phyloP scores from a whole-genome alignment of 2,329 filamentous ascomycete species.

The Cytospora piceae region DNA sequence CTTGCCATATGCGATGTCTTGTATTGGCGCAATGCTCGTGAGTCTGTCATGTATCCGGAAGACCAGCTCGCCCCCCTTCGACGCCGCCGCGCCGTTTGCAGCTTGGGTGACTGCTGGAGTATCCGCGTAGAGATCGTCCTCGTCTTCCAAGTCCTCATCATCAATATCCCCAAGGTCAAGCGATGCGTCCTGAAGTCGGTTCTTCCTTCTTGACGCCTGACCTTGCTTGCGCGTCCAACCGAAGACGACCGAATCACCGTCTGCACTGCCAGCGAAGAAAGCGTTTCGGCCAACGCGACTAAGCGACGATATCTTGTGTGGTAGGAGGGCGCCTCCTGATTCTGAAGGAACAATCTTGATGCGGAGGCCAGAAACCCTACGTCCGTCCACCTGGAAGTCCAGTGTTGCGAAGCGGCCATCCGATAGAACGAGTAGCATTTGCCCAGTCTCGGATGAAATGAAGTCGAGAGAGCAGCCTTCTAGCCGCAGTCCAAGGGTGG shows the following conservation, averaged over 20 bases:
- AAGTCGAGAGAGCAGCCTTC: conserved; percentile 81
- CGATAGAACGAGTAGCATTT: conserved; percentile 80
- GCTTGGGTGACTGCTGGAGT: conserved; percentile 47
- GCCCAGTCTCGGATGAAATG: conserved; percentile 75
- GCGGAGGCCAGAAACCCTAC: conserved; percentile 86
- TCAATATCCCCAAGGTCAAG: conserved; percentile 52
- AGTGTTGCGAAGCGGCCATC: conserved; percentile 76
- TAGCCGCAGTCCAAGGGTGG: conserved; percentile 75
- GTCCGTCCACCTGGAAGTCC: conserved; percentile 84
- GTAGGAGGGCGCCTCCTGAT: conserved; percentile 65
- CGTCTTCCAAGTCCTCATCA: conserved; percentile 60
- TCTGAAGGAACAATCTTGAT: conserved; percentile 67
- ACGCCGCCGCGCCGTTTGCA: conserved; percentile 43
- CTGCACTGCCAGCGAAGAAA: conserved; percentile 85
- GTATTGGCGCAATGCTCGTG: conserved; percentile 78
- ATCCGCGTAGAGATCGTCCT: conserved; percentile 67
- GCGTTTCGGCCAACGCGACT: conserved; percentile 68
- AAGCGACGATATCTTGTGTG: conserved; percentile 68
- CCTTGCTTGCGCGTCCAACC: conserved; percentile 74
- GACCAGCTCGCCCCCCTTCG: conserved; percentile 65
- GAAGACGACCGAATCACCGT: conserved; percentile 78
- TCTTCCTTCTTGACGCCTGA: conserved; percentile 64
- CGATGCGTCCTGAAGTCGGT: conserved; percentile 59
- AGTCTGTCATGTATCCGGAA: conserved; percentile 81
- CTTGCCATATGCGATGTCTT: conserved; percentile 72